These are phyloP conservation scores for Apophysomyces elegans DNA, from an alignment of 371 early-diverging fungal species.

Conservation along the genomic window DNA sequence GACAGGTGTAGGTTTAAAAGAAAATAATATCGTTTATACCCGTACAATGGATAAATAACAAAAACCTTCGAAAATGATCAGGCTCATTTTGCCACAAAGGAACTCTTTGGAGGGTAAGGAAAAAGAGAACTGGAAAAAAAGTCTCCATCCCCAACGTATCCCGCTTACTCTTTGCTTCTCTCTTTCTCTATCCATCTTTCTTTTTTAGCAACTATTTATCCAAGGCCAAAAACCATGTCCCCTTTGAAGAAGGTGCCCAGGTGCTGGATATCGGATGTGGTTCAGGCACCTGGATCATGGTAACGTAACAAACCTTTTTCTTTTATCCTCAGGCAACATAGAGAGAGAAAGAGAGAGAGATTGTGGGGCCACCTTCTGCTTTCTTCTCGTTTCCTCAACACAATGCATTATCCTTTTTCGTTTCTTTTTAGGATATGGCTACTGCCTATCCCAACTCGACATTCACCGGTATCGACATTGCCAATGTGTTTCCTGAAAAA, in stretches of 20 bases:
- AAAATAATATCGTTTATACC: not conserved
- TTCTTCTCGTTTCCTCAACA: too few relatives aligned
- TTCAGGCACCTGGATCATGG: conserved; percentile 36
- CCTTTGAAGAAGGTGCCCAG: conserved; percentile 7
- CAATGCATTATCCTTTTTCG: too few relatives aligned
- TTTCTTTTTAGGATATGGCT: conserved; percentile 45
- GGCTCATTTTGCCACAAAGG: conserved; percentile 8
- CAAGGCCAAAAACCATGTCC: conserved; percentile 3
- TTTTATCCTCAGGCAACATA: not conserved
- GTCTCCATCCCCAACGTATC: too few relatives aligned
- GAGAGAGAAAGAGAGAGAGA: too few relatives aligned
- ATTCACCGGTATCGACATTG: conserved; percentile 41
- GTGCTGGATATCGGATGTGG: conserved; percentile 30
- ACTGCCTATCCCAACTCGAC: conserved; percentile 46
- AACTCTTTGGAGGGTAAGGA: conserved; percentile 1
- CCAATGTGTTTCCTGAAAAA: conserved; percentile 5
- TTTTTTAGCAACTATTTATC: conserved; percentile 13
- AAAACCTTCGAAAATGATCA: not conserved
- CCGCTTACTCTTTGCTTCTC: not conserved
- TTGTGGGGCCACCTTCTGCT: too few relatives aligned
- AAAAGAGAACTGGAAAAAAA: not conserved
- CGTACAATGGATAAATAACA: not conserved
- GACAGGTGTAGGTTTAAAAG: not conserved
- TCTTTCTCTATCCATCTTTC: too few relatives aligned
- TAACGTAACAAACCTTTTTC: not conserved